Base-by-base conservation (phyloP, 352 stramenopile genomes). In the Globisporangium lucens region DNA sequence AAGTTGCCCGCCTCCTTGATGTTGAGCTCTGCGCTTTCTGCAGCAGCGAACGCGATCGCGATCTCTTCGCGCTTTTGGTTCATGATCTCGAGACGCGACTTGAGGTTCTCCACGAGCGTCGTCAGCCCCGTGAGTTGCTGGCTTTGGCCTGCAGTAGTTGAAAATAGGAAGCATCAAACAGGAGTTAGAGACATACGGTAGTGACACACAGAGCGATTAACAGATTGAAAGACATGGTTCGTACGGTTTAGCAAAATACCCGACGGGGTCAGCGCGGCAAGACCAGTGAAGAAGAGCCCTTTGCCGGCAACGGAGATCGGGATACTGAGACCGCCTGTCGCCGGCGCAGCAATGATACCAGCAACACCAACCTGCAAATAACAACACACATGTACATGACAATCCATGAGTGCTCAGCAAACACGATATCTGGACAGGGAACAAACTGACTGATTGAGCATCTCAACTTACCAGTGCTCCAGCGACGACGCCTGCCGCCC, bases 241-340 rank as follows among this genome's bases (percentile, higher is more conserved):
- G 63, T 88, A 95, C 88, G 87, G 65, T 78, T 92, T 10, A 96
- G 75, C 75, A 96, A 90, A 65, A 96, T 91, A 49, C 82, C 85
- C n/a, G 86, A 96, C 24, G 86, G 88, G 2, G 88, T 93, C 33
- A 96, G 46, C 1, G 88, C 86, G 1, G 88, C 88, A 8, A 92
- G 75, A 15, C 88, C 88, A 7, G 86, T 85, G 66, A 94, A 82
- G 69, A 96, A 92, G 35, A 96, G 77, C 36, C 88, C 87, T 68
- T 96, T 96, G 66, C 88, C 88, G 2, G 88, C 88, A 22, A 94
- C 63, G 0, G 87, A 89, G 66, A 96, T 94, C 3, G 88, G 88
- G 1, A 94, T 66, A 58, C 86, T 96, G n/a, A 96, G 72, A 30
- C 88, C 88, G 58, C 85, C 81, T 0, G 88, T 94, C 6, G 85